Conservation (phyloP, 2,329 filamentous ascomycete genomes). For the Cladosporium sp. region DNA sequence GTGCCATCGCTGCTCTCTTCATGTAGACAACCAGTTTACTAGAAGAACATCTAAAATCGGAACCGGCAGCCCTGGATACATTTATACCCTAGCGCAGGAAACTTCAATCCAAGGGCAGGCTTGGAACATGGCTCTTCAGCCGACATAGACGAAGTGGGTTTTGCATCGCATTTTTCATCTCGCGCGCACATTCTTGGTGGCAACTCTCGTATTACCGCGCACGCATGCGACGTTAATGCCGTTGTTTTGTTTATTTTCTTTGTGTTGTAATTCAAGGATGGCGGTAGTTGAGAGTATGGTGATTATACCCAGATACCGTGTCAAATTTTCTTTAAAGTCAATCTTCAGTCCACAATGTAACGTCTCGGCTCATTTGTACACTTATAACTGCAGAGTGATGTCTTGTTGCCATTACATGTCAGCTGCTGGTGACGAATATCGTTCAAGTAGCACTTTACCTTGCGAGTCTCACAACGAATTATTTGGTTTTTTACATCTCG, state of each 20-base stretch:
- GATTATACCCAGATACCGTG: slow-evolving; percentile 11
- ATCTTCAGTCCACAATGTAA: no score
- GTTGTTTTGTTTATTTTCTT: not conserved
- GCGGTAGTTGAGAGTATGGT: slow-evolving; percentile 10
- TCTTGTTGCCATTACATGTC: no score
- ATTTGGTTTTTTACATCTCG: no score
- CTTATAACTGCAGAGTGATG: no score
- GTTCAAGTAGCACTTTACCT: no score
- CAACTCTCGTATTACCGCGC: not conserved
- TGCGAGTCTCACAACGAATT: no score
- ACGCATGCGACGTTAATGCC: not conserved
- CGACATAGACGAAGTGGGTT: not conserved
- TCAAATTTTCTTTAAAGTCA: not conserved
- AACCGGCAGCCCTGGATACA: slow-evolving; percentile 5
- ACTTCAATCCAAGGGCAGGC: not conserved
- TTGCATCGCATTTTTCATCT: not conserved
- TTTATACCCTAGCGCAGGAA: not conserved
- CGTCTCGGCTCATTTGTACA: no score
- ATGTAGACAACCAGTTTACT: slow-evolving; percentile 16
- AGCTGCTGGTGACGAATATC: no score
- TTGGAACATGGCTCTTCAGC: not conserved
- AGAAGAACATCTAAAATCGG: not conserved
- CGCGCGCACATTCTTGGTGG: not conserved
- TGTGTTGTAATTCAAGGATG: not conserved
- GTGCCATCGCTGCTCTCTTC: slow-evolving; percentile 26